Percentiles rank a stretch among this genome's conserved stretches.
phyloP scores from a whole-genome alignment of 257 asterid species.

The Jacaranda copaia region DNA sequence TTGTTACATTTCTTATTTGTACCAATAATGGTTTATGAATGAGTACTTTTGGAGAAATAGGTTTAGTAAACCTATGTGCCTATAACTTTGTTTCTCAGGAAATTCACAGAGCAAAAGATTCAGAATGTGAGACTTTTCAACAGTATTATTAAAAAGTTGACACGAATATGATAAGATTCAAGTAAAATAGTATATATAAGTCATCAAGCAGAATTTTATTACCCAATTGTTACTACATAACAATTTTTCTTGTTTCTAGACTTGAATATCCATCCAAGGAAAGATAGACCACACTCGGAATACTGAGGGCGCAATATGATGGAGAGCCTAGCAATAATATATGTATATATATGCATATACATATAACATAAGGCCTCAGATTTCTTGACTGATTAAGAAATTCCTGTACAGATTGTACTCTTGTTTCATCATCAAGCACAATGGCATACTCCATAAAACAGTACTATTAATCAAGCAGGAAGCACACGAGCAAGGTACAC shows the following conservation, averaged over 20 bases:
- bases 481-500: constrained; percentile 1
- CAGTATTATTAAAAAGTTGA: too few relatives aligned
- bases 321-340: neutral
- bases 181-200: neutral
- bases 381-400: neutral
- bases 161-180: neutral
- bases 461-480: constrained; percentile 13
- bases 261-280: neutral
- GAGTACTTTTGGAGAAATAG: too few relatives aligned
- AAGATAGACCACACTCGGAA: neutral
- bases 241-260: neutral
- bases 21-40: too few relatives aligned
- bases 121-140: too few relatives aligned
- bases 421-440: constrained; percentile 3
- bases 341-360: neutral
- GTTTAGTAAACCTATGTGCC: too few relatives aligned
- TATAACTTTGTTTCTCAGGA: too few relatives aligned
- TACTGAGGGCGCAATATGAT: neutral
- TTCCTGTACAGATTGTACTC: neutral
- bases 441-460: neutral
- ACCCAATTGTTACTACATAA: neutral
- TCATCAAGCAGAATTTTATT: neutral
- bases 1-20: too few relatives aligned
- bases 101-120: too few relatives aligned
- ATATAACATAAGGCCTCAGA: neutral